Base-by-base conservation (phyloP, 2,329 filamentous ascomycete species). In the Helotiales sp. region DNA sequence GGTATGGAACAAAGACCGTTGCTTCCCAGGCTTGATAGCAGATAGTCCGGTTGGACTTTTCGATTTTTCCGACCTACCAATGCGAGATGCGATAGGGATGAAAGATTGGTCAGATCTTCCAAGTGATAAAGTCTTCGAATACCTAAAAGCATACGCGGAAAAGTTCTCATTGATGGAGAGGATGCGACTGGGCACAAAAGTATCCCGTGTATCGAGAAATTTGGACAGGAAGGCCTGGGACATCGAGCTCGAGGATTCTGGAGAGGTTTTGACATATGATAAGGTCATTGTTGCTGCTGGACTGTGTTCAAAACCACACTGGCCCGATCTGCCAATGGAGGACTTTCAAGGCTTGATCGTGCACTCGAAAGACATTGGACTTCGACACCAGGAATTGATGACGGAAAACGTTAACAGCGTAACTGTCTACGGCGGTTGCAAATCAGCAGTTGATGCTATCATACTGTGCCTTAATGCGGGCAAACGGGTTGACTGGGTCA, bases 401-500 rank as follows among this genome's bases (percentile, higher is more conserved):
- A 58, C 55, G 15, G 38, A 49, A 10, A 60, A 58, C 22, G 25
- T 54, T 15, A 10, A 54, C 3, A 22, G 55, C 19, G 52, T 63
- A 9, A 49, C 55, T 3, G 58, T 63, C 10, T 56, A 56, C 34
- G 60, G 58, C 5, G 60, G 58, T 6, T 56, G 55, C 40, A 60
- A 60, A 34, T 60, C 55, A 2, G 58, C 54, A 4, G 29, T 56
- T 10, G 60, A 63, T 49, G 48, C 60, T 13, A 48, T 58, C 13
- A 58, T 48, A 19, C 47, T 54, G 12, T 58, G 52, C 27, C 38
- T 57, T 10, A 22, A 38, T 30, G 46, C 53, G 13, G 57, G 60
- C 3, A 62, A 62, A 44, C 52, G 49, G n/a, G 55, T 60, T 10
- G 58, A 60, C 24, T 63, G 60, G 60, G 29, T 60, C 10, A 60